Evolutionary conservation across 2,329 filamentous ascomycete genomes (phyloP).

Genomic region (Colletotrichum melonis): DNA sequence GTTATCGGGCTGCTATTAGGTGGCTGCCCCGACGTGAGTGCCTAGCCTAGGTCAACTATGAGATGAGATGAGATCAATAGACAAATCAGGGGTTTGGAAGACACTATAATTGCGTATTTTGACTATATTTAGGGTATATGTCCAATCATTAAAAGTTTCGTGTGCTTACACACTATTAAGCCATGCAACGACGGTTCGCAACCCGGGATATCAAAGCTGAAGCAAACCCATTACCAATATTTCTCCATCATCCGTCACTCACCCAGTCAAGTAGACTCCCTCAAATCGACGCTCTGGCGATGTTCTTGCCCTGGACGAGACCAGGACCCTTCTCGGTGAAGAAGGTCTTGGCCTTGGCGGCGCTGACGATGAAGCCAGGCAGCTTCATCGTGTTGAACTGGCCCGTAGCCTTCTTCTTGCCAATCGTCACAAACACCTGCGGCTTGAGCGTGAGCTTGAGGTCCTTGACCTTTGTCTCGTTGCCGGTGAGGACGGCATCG

Average conservation of each 20-base stretch:
- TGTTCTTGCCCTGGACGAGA: slow-evolving; percentile 33
- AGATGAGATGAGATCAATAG: background rate
- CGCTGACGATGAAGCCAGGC: slow-evolving; percentile 34
- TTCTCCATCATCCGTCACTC: background rate
- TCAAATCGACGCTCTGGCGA: slow-evolving; percentile 30
- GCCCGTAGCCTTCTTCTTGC: slow-evolving; percentile 34
- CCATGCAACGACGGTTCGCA: slow-evolving; percentile 4
- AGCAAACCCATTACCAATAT: background rate
- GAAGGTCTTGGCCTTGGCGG: slow-evolving; percentile 35
- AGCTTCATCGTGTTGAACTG: slow-evolving; percentile 36
- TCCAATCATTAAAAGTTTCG: slow-evolving; percentile 22
- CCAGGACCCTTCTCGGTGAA: slow-evolving; percentile 34
- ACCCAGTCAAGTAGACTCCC: background rate
- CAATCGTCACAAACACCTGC: slow-evolving; percentile 33
- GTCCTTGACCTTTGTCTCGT: slow-evolving; percentile 30
- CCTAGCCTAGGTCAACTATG: too few relatives aligned
- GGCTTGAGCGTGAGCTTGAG: slow-evolving; percentile 34
- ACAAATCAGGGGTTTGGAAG: background rate
- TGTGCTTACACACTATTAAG: slow-evolving; percentile 14
- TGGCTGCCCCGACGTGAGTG: too few relatives aligned
- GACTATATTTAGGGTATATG: slow-evolving; percentile 17
- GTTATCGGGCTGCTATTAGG: background rate
- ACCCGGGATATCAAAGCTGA: slow-evolving; percentile 31
- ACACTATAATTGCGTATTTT: background rate
- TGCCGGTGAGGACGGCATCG: slow-evolving; percentile 38